phyloP scores from a whole-genome alignment of 2,329 filamentous ascomycete genomes.

The Xylaria sp. region DNA sequence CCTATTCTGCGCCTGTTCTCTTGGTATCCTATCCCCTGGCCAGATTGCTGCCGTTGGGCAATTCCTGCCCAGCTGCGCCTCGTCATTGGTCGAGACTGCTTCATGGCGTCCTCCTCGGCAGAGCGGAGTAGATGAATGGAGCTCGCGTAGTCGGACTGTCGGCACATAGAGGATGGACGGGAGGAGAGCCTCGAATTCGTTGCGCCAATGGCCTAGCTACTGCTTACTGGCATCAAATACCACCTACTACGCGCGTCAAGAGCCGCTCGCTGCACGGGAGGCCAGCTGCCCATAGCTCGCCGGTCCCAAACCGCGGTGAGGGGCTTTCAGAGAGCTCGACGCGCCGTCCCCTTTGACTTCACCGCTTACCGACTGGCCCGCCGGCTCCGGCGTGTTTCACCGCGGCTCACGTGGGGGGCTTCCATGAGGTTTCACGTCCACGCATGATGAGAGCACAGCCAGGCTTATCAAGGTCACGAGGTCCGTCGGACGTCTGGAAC shows the following conservation, averaged over 20 bases:
- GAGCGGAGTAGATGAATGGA: conserved; percentile 22
- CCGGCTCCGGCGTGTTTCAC: conserved; percentile 46
- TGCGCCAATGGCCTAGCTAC: background rate
- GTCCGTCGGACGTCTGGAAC: conserved; percentile 44
- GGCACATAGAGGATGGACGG: conserved; percentile 7
- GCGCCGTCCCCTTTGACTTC: conserved; percentile 28
- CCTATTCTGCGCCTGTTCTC: conserved; percentile 15
- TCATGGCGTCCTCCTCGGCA: conserved; percentile 26
- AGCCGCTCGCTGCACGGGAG: background rate
- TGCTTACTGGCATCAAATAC: background rate
- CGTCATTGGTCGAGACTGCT: conserved; percentile 19
- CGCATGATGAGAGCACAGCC: conserved; percentile 13
- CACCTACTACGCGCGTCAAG: background rate
- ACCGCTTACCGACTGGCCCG: conserved; percentile 43
- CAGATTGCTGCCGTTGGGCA: background rate
- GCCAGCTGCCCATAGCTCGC: background rate
- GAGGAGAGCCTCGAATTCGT: conserved; percentile 1
- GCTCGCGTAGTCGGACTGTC: conserved; percentile 21
- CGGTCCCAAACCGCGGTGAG: conserved; percentile 9
- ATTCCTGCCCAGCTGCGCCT: background rate
- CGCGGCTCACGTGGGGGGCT: conserved; percentile 46
- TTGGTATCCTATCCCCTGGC: conserved; percentile 13
- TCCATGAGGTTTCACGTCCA: conserved; percentile 31
- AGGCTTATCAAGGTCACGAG: conserved; percentile 44
- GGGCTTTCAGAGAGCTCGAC: background rate